Evolutionary conservation across 2,329 filamentous ascomycete species (phyloP).

Genomic region (Ceratocystis alfenasii): DNA sequence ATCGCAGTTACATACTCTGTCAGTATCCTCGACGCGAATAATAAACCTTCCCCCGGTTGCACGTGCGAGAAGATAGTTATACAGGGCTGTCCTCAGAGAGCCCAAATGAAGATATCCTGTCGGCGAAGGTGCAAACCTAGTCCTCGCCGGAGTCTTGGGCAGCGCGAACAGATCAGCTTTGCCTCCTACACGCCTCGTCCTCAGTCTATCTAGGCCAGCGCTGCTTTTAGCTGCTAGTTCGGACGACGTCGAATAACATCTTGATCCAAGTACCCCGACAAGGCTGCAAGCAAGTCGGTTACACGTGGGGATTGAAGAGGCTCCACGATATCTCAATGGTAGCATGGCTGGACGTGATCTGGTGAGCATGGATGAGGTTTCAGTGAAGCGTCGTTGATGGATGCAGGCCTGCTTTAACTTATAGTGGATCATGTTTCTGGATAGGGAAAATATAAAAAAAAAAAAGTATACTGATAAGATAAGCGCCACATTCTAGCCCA

Average conservation of each 20-base stretch:
- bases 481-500: constrained; percentile 17
- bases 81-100: constrained; percentile 83
- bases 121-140: constrained; percentile 89
- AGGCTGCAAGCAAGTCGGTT: neutral
- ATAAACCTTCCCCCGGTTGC: constrained; percentile 83
- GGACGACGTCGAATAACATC: constrained; percentile 13
- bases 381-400: too few species aligned
- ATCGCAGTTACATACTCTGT: constrained; percentile 49
- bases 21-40: constrained; percentile 86
- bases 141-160: constrained; percentile 38
- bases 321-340: neutral
- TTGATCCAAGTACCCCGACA: neutral
- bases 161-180: constrained; percentile 28
- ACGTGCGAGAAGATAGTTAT: constrained; percentile 84
- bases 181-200: neutral
- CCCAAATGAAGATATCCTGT: constrained; percentile 90
- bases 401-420: neutral
- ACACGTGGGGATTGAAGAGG: neutral
- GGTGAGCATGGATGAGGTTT: neutral
- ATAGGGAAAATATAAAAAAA: neutral
- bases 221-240: neutral
- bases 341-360: neutral
- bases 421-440: neutral
- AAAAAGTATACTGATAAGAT: constrained; percentile 12
- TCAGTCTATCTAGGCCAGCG: constrained; percentile 15